Percentiles rank a stretch among this genome's conserved stretches.
Conservation (phyloP, 352 stramenopile species). For the Globisporangium iwayamae region DNA sequence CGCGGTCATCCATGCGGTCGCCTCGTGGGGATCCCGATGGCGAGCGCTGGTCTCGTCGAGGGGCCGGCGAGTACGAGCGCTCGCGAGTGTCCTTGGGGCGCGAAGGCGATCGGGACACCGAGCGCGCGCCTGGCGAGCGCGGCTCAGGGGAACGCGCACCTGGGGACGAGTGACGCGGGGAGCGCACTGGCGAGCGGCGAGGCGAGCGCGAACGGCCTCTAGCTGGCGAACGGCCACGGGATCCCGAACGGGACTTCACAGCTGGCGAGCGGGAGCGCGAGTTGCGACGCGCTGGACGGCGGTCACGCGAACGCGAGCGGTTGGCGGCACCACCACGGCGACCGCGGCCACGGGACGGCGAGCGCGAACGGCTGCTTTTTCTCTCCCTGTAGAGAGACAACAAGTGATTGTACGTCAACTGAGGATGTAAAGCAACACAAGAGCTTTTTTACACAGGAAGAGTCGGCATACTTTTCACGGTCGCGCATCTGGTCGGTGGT, state of each 20-base stretch:
- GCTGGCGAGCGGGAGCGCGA: conserved; percentile 36
- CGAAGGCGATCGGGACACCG: conserved; percentile 27
- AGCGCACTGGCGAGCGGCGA: conserved; percentile 22
- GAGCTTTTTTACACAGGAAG: background rate
- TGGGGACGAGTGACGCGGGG: conserved; percentile 19
- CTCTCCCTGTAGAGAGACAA: conserved; percentile 14
- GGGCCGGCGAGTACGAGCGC: conserved; percentile 40
- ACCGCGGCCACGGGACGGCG: conserved; percentile 20
- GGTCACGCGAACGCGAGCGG: conserved; percentile 46
- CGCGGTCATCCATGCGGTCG: conserved; percentile 27
- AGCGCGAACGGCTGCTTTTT: conserved; percentile 38
- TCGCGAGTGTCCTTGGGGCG: conserved; percentile 27
- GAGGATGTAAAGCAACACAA: conserved; percentile 1
- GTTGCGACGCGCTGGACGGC: conserved; percentile 35
- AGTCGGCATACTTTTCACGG: conserved; percentile 50
- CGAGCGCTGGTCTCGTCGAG: conserved; percentile 46
- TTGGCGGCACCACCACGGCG: conserved; percentile 17
- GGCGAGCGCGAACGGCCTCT: conserved; percentile 22
- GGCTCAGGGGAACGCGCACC: conserved; percentile 22
- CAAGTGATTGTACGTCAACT: background rate
- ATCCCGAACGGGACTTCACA: conserved; percentile 29
- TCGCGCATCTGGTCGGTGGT: conserved; percentile 93
- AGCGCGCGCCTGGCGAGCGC: conserved; percentile 38
- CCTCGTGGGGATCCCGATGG: conserved; percentile 50
- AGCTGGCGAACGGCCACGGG: conserved; percentile 41